Base-by-base conservation (phyloP, 441 rosid genomes). In the Bocquillonia castaneifolia region DNA sequence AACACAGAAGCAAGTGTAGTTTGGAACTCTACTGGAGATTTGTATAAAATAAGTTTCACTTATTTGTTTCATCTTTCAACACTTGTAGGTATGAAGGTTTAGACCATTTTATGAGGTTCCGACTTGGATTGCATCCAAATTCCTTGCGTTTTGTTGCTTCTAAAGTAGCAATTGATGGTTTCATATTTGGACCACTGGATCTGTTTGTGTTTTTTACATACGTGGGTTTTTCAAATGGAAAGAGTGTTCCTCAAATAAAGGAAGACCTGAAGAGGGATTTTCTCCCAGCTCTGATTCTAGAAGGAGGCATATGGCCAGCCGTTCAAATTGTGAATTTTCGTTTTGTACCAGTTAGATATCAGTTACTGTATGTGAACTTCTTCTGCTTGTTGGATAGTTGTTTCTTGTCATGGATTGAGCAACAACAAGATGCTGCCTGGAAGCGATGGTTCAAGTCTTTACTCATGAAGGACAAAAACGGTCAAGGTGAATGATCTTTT, bases 381-480 rank as follows among this genome's bases (percentile, higher is more conserved):
- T 86, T 86, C 73, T 84, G 86, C 81, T 76, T 86, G 83, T 74
- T 86, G 72, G 90, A 83, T 73, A 86, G 90, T 58, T 80, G 85
- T 61, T 84, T 86, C 66, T 73, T 86, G 45, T 84, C 83, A 10
- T 82, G 88, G 88, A 0, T 82, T 10, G 85, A 84, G 70, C 88
- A 86, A 74, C 91, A 86, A 70, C 75, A 79, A 68, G 82, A 84
- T 74, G 88, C 85, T 64, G 61, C 88, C 10, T 86, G 91, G 86
- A 86, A 82, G 76, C 72, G 72, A 54, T 77, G 85, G 84, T 63
- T 86, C 72, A 70, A 65, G 32, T 75, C 83, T 60, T 72, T 77
- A 54, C 73, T 76, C 37, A 54, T 59, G 40, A 52, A 67, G 53
- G 80, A 72, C 10, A 36, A 70, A 54, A 69, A 72, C 37, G 76